Evolutionary conservation across 352 stramenopile genomes (phyloP).

Genomic region (Labyrinthula sp.): DNA sequence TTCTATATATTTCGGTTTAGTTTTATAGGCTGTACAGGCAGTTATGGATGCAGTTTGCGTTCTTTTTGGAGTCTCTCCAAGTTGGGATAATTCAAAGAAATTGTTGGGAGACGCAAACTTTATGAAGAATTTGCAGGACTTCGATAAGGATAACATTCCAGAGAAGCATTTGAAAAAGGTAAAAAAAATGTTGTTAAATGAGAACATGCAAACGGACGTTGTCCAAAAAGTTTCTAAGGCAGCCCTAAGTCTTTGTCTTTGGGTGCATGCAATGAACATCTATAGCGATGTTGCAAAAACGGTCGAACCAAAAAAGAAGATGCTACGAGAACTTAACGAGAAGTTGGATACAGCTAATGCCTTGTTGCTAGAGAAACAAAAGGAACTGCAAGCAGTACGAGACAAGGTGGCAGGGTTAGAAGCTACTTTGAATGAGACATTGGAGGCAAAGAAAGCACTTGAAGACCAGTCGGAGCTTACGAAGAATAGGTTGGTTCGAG

Average conservation of each 20-base stretch:
- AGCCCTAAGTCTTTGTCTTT: constrained; percentile 68
- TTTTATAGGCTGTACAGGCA: constrained; percentile 62
- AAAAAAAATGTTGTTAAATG: constrained; percentile 50
- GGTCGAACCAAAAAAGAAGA: constrained; percentile 67
- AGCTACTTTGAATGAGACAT: constrained; percentile 60
- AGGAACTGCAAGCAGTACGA: constrained; percentile 58
- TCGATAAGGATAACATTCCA: constrained; percentile 81
- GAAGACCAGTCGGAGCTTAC: constrained; percentile 57
- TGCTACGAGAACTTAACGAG: constrained; percentile 62
- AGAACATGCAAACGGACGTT: constrained; percentile 62
- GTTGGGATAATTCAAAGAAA: constrained; percentile 72
- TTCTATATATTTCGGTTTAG: too few relatives aligned
- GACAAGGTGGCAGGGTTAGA: constrained; percentile 63
- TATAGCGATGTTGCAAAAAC: constrained; percentile 79
- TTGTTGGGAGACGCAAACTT: constrained; percentile 58
- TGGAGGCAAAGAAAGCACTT: constrained; percentile 68
- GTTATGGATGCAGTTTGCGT: constrained; percentile 81
- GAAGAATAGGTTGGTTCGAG: constrained; percentile 57
- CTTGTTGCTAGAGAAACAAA: constrained; percentile 56
- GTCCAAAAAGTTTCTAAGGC: constrained; percentile 71
- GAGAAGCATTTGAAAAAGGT: constrained; percentile 61
- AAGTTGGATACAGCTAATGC: constrained; percentile 61
- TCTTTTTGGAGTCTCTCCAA: constrained; percentile 66
- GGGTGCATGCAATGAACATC: constrained; percentile 76
- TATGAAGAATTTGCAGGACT: constrained; percentile 63